A percentile compares a stretch with the other conserved stretches of the same genome.
phyloP scores from a whole-genome alignment of 148 eudicot species.

The Rhododendron williamsianum region DNA sequence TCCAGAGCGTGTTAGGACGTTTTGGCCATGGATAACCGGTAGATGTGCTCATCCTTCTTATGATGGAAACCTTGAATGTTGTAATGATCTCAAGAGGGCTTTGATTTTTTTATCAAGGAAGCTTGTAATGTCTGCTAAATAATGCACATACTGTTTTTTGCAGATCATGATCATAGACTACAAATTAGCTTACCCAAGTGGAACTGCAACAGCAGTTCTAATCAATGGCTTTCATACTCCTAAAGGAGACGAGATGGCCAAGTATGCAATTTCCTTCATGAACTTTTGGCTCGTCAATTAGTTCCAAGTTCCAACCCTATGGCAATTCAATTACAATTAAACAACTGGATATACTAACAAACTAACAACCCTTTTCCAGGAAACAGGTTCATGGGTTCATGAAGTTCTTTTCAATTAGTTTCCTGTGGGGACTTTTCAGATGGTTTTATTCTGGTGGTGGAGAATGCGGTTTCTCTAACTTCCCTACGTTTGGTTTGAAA shows the following conservation, averaged over 20 bases:
- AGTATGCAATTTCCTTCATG: slow-evolving; percentile 29
- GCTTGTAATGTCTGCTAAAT: not conserved
- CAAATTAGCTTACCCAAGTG: slow-evolving; percentile 76
- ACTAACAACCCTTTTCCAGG: slow-evolving; percentile 33
- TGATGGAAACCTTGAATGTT: not conserved
- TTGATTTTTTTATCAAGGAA: not conserved
- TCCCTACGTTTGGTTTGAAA: slow-evolving; percentile 76
- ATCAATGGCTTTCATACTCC: slow-evolving; percentile 84
- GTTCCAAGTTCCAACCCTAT: not conserved
- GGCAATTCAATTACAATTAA: too few relatives aligned
- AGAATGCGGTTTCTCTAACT: slow-evolving; percentile 59
- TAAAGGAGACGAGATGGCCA: slow-evolving; percentile 70
- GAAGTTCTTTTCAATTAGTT: slow-evolving; percentile 63
- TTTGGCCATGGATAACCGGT: not conserved
- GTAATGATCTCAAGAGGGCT: not conserved
- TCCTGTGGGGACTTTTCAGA: slow-evolving; percentile 74
- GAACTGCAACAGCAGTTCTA: slow-evolving; percentile 88
- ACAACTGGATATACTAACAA: not conserved
- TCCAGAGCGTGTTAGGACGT: not conserved
- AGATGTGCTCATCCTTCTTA: not conserved
- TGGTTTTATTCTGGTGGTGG: slow-evolving; percentile 74
- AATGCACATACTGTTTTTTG: not conserved
- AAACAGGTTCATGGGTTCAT: slow-evolving; percentile 66
- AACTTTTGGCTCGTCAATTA: not conserved
- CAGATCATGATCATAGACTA: slow-evolving; percentile 87